Evolutionary conservation across 768 basidiomycete genomes (phyloP), one percentile per base, ranked within the genome.

Genomic region (Artomyces pyxidatus): DNA sequence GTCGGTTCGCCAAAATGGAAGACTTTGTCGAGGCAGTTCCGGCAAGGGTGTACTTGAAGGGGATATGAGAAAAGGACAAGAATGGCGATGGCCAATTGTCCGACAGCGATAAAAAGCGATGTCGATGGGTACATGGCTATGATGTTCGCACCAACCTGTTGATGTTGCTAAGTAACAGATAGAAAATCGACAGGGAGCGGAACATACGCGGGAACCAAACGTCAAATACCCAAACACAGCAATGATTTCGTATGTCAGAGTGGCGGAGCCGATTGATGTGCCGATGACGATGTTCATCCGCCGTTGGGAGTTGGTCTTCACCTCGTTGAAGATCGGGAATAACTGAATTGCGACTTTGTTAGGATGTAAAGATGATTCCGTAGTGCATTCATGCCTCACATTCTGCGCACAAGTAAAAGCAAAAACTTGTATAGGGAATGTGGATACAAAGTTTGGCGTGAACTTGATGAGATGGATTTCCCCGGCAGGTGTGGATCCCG

Each of bases 1-100:
- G 65, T 54, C 21, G 69, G 65, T 12, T 47, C 38, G 9, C 68
- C 68, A 3, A 71, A 60, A 52, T 75, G 69, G 66, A 93, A 82
- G n/a, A 94, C 82, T 67, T 95, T 92, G 69, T 94, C 89, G 38
- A 98, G 69, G 58, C 88, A 92, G 59, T 85, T 88, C 47, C 96
- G 76, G 62, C 92, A 95, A 0, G 96, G 96, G 47, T 92, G 86
- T 4, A 95, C 85, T 67, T 98, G 96, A 45, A 99, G 64, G 0
- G 96, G 94, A 65, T 99, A 95, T 16, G 89, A 92, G 60, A 95
- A 90, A 48, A 91, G 69, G 49, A 98, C 93, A 23, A 95, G 76
- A 40, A 88, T 69, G 32, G 91, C 86, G 63, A 99, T 96, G 10
- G 94, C 96, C 9, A 95, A 68, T 59, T 96, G 91, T 8, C 95